phyloP scores from a whole-genome alignment of 192 early-diverging fungal genomes.

The Thamnidium elegans region DNA sequence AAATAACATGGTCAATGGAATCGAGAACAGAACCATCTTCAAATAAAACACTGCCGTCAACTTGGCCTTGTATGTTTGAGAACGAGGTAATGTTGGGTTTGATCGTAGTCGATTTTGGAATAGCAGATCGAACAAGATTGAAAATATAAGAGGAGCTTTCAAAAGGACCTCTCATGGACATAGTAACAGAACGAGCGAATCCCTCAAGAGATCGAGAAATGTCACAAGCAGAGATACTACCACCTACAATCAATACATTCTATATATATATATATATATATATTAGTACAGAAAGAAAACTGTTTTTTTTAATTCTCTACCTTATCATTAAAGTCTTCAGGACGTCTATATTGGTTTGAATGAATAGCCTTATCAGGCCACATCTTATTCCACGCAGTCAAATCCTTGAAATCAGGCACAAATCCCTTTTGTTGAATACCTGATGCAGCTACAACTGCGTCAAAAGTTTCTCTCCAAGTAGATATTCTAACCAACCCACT shows the following conservation, averaged over 20 bases:
- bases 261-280: conserved; percentile 5
- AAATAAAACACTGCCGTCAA: conserved; percentile 37
- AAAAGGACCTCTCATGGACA: conserved; percentile 9
- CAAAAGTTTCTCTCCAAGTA: conserved; percentile 8
- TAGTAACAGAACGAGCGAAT: conserved; percentile 9
- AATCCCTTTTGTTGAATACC: conserved; percentile 16
- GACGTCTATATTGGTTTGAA: conserved; percentile 23
- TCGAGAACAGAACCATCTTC: conserved; percentile 51
- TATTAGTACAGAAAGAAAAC: neutral
- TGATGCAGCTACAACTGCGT: conserved; percentile 23
- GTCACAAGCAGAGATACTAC: conserved; percentile 20
- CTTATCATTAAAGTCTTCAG: conserved; percentile 12
- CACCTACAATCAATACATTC: conserved; percentile 22
- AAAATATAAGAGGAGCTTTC: neutral
- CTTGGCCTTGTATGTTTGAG: conserved; percentile 9
- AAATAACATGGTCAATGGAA: conserved; percentile 55
- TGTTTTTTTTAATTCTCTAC: conserved; percentile 7
- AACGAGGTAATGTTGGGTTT: conserved; percentile 2
- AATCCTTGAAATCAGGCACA: conserved; percentile 14
- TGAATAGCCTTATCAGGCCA: conserved; percentile 25
- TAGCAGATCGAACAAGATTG: neutral
- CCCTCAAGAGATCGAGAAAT: conserved; percentile 8
- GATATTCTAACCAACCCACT: neutral
- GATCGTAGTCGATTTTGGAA: conserved; percentile 4
- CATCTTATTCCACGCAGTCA: conserved; percentile 11